Conservation (phyloP, 31 red algal species). For the Odonthalia washingtoniensis region DNA sequence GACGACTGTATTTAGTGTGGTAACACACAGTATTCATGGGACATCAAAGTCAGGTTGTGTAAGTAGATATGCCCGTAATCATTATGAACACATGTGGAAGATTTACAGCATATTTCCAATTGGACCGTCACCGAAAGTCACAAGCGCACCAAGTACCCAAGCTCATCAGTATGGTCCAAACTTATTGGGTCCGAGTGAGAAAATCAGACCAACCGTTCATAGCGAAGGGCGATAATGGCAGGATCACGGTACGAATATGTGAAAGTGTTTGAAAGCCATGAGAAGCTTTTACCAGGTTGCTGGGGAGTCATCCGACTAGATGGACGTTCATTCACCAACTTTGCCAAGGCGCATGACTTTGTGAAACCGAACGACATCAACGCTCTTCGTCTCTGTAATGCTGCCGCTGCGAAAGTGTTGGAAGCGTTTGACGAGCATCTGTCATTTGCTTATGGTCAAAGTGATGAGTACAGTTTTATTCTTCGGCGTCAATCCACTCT, state of each 20-base stretch:
- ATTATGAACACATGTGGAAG: too few relatives aligned
- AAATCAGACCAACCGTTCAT: conserved; percentile 4
- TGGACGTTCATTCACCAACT: conserved; percentile 80
- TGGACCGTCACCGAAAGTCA: too few relatives aligned
- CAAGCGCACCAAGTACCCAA: too few relatives aligned
- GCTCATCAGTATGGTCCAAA: too few relatives aligned
- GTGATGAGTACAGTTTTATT: conserved; percentile 90
- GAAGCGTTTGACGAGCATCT: conserved; percentile 65
- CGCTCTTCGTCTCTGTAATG: conserved; percentile 72
- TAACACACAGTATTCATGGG: too few relatives aligned
- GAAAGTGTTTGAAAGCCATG: conserved; percentile 77
- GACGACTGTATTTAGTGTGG: too few relatives aligned
- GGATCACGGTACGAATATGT: conserved; percentile 93
- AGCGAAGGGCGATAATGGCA: conserved; percentile 55
- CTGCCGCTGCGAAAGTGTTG: conserved; percentile 62
- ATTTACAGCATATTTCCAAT: too few relatives aligned
- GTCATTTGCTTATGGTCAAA: conserved; percentile 79
- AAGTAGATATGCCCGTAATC: too few relatives aligned
- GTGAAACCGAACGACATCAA: conserved; percentile 80
- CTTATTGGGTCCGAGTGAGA: too few relatives aligned
- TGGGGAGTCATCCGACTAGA: conserved; percentile 90
- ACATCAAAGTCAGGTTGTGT: too few relatives aligned
- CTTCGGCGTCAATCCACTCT: conserved; percentile 61
- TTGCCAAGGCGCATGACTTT: conserved; percentile 70
- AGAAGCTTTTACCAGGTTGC: conserved; percentile 75